These are phyloP conservation scores for Ogataea zsoltii DNA, from an alignment of 805 yeast genomes.

Conservation along the genomic window DNA sequence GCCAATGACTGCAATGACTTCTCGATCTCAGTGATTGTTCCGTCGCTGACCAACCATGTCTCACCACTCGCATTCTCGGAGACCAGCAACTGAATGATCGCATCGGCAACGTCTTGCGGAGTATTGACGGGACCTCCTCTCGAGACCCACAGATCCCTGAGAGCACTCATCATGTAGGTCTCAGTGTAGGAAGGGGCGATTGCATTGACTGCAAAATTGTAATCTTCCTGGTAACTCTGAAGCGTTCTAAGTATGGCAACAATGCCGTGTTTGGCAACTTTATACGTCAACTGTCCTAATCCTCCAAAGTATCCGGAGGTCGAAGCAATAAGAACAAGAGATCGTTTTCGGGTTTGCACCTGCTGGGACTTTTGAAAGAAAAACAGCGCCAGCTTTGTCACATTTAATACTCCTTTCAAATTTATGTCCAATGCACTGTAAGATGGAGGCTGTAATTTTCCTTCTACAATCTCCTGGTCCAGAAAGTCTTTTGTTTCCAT, in stretches of 20 bases:
- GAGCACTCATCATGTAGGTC: constrained; percentile 1
- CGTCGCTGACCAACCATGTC: background rate
- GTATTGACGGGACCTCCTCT: background rate
- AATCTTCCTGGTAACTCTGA: background rate
- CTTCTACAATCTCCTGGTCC: background rate
- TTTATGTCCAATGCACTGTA: background rate
- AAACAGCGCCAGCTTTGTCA: background rate
- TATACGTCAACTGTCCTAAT: background rate
- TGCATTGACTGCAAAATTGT: background rate
- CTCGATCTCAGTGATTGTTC: background rate
- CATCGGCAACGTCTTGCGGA: background rate
- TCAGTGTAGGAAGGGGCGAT: constrained; percentile 1
- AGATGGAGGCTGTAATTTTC: background rate
- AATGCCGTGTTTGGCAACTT: background rate
- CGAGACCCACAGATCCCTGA: background rate
- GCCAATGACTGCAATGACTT: background rate
- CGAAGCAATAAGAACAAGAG: background rate
- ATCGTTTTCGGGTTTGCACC: background rate
- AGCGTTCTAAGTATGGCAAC: background rate
- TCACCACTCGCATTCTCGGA: background rate
- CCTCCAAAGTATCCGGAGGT: constrained; percentile 1
- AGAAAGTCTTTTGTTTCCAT: background rate
- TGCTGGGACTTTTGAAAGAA: background rate
- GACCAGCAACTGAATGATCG: background rate
- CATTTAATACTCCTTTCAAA: background rate